phyloP scores from a whole-genome alignment of 2,329 filamentous ascomycete genomes.

The Aspergillus neoniger region DNA sequence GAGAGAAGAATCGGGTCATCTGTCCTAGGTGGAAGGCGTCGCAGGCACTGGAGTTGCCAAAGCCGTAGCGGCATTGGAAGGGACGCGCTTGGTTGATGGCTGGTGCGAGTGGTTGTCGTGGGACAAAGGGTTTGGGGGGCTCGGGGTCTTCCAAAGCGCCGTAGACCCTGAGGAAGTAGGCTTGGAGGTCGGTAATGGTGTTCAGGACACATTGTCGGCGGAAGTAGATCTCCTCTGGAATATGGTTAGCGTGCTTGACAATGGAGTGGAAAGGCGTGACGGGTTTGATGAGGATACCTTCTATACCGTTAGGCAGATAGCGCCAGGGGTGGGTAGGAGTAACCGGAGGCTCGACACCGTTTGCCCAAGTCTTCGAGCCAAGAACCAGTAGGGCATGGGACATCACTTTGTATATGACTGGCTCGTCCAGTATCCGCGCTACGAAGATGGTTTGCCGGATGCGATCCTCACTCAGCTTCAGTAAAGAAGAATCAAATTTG shows the following conservation, averaged over 20 bases:
- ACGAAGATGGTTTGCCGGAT: constrained; percentile 44
- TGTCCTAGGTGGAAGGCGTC: constrained; percentile 49
- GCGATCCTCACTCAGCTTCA: constrained; percentile 40
- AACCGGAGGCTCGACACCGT: constrained; percentile 30
- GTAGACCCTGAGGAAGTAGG: constrained; percentile 44
- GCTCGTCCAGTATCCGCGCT: constrained; percentile 35
- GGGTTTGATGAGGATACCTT: constrained; percentile 36
- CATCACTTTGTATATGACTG: constrained; percentile 29
- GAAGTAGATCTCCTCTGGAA: constrained; percentile 45
- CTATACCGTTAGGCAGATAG: constrained; percentile 40
- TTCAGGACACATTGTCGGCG: constrained; percentile 45
- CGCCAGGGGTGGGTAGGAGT: constrained; percentile 35
- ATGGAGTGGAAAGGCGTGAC: too few relatives aligned
- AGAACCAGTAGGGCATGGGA: constrained; percentile 39
- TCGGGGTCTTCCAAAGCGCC: constrained; percentile 37
- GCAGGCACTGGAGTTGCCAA: constrained; percentile 45
- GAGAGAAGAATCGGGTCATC: constrained; percentile 46
- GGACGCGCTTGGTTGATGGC: constrained; percentile 26
- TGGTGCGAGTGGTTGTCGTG: constrained; percentile 12
- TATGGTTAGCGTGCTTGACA: constrained; percentile 7
- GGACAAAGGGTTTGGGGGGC: constrained; percentile 18
- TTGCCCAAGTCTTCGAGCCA: constrained; percentile 41
- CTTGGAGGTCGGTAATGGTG: constrained; percentile 46
- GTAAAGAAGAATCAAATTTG: constrained; percentile 27
- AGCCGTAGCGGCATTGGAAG: constrained; percentile 45